These are phyloP conservation scores for Pseudocercospora fijiensis DNA, from an alignment of 2,329 filamentous ascomycete species.

Conservation along the genomic window DNA sequence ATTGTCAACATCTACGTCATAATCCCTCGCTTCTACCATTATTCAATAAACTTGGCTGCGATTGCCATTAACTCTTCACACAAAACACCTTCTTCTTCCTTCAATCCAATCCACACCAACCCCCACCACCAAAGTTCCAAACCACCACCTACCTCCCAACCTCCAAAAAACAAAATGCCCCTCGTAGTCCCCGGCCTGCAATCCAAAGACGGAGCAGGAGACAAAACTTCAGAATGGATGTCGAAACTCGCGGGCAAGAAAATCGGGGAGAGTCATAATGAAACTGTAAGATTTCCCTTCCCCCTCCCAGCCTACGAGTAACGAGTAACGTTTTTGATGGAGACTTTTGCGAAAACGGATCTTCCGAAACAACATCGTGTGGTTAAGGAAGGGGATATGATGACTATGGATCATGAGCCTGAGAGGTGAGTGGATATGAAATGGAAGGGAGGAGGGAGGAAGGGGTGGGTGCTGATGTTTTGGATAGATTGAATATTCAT, in stretches of 20 bases:
- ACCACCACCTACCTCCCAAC: neutral
- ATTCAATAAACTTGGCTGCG: neutral
- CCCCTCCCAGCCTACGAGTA: neutral
- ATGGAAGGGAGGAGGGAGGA: neutral
- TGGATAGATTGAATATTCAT: slow-evolving; percentile 48
- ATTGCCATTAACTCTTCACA: neutral
- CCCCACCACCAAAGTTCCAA: neutral
- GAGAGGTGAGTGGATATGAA: slow-evolving; percentile 40
- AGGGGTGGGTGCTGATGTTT: neutral
- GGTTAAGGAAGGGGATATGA: slow-evolving; percentile 47
- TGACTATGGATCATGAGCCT: slow-evolving; percentile 50
- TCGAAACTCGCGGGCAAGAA: slow-evolving; percentile 54
- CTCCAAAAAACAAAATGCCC: slow-evolving; percentile 42
- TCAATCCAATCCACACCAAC: no score
- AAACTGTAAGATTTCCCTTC: slow-evolving; percentile 36
- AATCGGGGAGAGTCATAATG: slow-evolving; percentile 48
- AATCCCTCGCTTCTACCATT: neutral
- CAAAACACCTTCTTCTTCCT: neutral
- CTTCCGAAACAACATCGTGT: slow-evolving; percentile 51
- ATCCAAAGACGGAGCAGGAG: slow-evolving; percentile 36
- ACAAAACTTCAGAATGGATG: slow-evolving; percentile 47
- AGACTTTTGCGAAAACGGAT: slow-evolving; percentile 54
- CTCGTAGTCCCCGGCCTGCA: slow-evolving; percentile 52
- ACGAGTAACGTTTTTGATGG: neutral
- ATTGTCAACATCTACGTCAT: neutral